Percentiles rank a stretch among this genome's conserved stretches.
phyloP scores from a whole-genome alignment of 306 rosid genomes.

The Gynostemma pentaphyllum region DNA sequence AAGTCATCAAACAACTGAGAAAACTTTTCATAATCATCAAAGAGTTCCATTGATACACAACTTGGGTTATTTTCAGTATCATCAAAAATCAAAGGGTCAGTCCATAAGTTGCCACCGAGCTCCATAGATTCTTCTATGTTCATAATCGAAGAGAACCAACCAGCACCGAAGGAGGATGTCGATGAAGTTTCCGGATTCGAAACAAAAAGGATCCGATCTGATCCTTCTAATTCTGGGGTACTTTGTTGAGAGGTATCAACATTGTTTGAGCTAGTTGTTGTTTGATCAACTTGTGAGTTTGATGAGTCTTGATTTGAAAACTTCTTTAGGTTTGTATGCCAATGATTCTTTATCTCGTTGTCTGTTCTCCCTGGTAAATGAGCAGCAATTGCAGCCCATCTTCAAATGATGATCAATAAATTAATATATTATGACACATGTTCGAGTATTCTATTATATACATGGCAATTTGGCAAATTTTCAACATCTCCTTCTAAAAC shows the following conservation, averaged over 20 bases:
- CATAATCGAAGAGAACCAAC: conserved; percentile 9
- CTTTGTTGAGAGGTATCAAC: background rate
- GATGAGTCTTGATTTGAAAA: conserved; percentile 1
- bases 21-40: background rate
- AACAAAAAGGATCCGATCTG: background rate
- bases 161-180: conserved; percentile 12
- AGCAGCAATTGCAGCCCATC: conserved; percentile 67
- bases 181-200: background rate
- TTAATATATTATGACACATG: background rate
- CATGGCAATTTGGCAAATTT: too few species aligned
- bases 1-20: conserved; percentile 13
- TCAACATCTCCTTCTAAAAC: too few species aligned
- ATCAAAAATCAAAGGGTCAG: conserved; percentile 28
- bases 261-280: conserved; percentile 4
- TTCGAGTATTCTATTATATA: too few species aligned
- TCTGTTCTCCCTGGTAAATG: conserved; percentile 61
- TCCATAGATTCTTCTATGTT: conserved; percentile 7
- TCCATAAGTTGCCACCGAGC: conserved; percentile 27
- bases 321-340: conserved; percentile 59
- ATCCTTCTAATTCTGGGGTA: background rate
- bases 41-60: background rate
- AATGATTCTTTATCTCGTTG: conserved; percentile 60
- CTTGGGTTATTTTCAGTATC: conserved; percentile 8
- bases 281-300: background rate
- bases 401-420: background rate